A percentile compares a stretch with the other conserved stretches of the same genome.
phyloP scores from a whole-genome alignment of 116 monocot species.

The Posidonia oceanica region DNA sequence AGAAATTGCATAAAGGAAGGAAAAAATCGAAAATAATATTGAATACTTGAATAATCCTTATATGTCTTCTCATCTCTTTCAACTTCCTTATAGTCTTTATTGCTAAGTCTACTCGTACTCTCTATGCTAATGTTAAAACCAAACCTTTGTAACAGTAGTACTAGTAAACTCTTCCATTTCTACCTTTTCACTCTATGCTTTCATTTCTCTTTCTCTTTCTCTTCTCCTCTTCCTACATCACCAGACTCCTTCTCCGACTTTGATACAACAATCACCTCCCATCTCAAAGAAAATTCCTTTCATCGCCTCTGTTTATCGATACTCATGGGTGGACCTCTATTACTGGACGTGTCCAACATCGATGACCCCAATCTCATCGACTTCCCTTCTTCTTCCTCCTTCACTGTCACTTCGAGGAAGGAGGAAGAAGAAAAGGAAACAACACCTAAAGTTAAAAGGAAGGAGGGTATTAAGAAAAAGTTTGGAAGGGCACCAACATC shows the following conservation, averaged over 20 bases:
- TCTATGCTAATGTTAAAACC: neutral
- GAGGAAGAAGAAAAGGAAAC: too few species aligned
- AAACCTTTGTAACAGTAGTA: too few species aligned
- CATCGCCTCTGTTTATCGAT: constrained; percentile 1
- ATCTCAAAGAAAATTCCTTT: constrained; percentile 65
- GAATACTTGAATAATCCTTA: too few species aligned
- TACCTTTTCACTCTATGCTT: neutral
- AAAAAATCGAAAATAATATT: too few species aligned
- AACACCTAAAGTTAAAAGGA: too few species aligned
- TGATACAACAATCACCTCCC: constrained; percentile 11
- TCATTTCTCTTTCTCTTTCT: neutral
- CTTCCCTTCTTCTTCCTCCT: constrained; percentile 9
- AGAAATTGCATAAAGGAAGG: too few species aligned
- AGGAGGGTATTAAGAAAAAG: too few species aligned
- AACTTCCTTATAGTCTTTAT: too few species aligned
- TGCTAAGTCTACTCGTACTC: neutral
- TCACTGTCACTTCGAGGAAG: too few species aligned
- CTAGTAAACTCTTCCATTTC: neutral
- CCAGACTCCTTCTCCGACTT: neutral
- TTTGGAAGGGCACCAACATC: too few species aligned
- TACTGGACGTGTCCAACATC: constrained; percentile 77
- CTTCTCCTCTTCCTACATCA: constrained; percentile 18
- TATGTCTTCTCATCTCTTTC: too few species aligned
- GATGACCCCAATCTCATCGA: constrained; percentile 55
- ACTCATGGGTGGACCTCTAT: constrained; percentile 73